Evolutionary conservation across 2,329 filamentous ascomycete genomes (phyloP).

Genomic region (Ophioceras dolichostomum): DNA sequence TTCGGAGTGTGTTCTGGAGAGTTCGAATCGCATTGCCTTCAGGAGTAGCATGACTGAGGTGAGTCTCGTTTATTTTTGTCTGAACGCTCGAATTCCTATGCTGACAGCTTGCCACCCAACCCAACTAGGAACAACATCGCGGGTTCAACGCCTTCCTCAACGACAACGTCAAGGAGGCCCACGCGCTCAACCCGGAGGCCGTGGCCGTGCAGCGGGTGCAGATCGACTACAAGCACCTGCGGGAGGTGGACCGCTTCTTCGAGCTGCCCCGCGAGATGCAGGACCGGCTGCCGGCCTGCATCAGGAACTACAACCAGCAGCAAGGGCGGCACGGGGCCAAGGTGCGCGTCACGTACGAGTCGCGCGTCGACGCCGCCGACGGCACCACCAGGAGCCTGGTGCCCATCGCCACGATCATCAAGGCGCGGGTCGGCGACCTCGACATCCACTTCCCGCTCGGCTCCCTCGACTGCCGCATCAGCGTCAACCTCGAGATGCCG

Average conservation of each 20-base stretch:
- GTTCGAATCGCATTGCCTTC: slow-evolving; percentile 54
- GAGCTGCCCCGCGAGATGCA: slow-evolving; percentile 52
- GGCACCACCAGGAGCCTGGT: slow-evolving; percentile 17
- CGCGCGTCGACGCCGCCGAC: slow-evolving; percentile 49
- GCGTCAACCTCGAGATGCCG: slow-evolving; percentile 87
- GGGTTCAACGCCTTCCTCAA: slow-evolving; percentile 80
- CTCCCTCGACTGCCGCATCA: slow-evolving; percentile 83
- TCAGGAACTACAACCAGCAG: slow-evolving; percentile 38
- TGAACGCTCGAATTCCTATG: too few species aligned
- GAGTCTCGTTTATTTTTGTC: slow-evolving; percentile 24
- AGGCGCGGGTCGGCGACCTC: slow-evolving; percentile 78
- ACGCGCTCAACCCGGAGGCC: slow-evolving; percentile 37
- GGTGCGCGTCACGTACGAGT: slow-evolving; percentile 66
- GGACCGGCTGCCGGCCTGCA: slow-evolving; percentile 48
- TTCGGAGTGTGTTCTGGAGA: slow-evolving; percentile 58
- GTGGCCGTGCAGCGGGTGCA: slow-evolving; percentile 32
- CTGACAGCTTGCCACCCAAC: too few species aligned
- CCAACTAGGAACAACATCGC: slow-evolving; percentile 62
- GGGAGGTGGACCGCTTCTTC: slow-evolving; percentile 80
- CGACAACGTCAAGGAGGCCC: slow-evolving; percentile 44
- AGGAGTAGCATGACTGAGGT: slow-evolving; percentile 86
- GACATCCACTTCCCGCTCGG: slow-evolving; percentile 69
- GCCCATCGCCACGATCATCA: slow-evolving; percentile 64
- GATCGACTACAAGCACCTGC: slow-evolving; percentile 70
- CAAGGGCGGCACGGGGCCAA: slow-evolving; percentile 36